Base-by-base conservation (phyloP, 2,329 filamentous ascomycete genomes). In the Diaporthe destruens region DNA sequence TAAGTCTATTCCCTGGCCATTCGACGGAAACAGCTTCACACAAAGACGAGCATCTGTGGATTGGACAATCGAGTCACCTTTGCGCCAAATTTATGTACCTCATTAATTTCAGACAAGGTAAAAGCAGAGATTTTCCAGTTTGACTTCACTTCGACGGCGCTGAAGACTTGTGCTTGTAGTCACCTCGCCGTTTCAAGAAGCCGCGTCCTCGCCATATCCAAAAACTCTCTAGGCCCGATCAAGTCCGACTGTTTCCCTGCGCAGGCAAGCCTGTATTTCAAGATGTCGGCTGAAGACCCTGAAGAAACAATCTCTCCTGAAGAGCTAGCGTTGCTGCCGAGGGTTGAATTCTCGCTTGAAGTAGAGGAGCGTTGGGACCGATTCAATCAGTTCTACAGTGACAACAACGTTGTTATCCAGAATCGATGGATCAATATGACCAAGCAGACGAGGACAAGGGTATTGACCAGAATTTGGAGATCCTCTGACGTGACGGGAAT, bases 11-110 rank as follows among this genome's bases (percentile, higher is more conserved):
- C 16, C 16, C 42, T 44, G 42, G 42, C 16, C 42, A 23, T 36
- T 20, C 6, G 44, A 51, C 61, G 61, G 20, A 53, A 66, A 66
- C 61, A 47, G 61, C 20, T 20, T 39, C 6, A 29, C n/a, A 66
- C 44, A 51, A 65, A 65, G 61, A 9, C 11, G 2, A 0, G 20
- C 20, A 39, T 34, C 4, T 39, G 9, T 9, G 36, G 18, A 25
- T 36, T 12, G 2, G 14, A 36, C 29, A 39, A n/a, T 53, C 3
- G 6, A 36, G 20, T 36, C 44, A 9, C 1, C 32, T 18, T 2
- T 8, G 12, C 23, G 14, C 51, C 47, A 53, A 39, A 53, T 20
- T 14, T 20, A 18, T 20, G 3, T 11, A 16, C 25, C 4, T 6
- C 7, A 4, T 39, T 36, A 5, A 16, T 39, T 14, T 23, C 34